Conservation (phyloP, 768 basidiomycete species). For the Rhodotorula paludigena region DNA sequence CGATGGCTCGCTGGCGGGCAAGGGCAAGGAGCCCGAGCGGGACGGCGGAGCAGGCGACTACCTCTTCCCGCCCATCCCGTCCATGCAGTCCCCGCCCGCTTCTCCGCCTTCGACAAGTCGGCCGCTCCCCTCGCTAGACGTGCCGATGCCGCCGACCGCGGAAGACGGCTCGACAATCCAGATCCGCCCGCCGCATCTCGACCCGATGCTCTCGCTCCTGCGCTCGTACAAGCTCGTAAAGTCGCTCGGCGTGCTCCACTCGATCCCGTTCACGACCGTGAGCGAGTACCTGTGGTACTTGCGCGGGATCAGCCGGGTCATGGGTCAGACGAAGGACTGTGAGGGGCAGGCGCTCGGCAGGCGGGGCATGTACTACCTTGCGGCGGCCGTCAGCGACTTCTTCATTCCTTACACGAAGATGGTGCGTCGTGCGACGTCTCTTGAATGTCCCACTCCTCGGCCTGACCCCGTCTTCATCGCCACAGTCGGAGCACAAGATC, state of each 20-base stretch:
- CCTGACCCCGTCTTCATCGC: not conserved
- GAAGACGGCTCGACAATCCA: constrained; percentile 51
- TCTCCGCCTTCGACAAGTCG: not conserved
- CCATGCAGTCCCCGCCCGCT: constrained; percentile 17
- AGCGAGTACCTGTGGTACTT: constrained; percentile 94
- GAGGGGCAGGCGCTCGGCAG: constrained; percentile 53
- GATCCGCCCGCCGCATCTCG: constrained; percentile 63
- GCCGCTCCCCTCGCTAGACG: not conserved
- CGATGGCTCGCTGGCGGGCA: not conserved
- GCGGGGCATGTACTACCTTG: constrained; percentile 86
- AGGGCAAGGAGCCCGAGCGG: constrained; percentile 5
- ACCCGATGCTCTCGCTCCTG: constrained; percentile 66
- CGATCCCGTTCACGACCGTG: constrained; percentile 84
- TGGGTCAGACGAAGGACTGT: constrained; percentile 35
- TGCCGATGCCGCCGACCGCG: not conserved
- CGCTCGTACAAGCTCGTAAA: constrained; percentile 76
- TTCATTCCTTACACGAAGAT: constrained; percentile 86
- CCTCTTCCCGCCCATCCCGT: constrained; percentile 29
- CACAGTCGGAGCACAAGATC: constrained; percentile 95
- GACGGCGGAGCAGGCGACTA: not conserved
- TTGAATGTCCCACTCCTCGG: not conserved
- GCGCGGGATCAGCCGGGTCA: constrained; percentile 61
- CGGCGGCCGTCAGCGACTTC: constrained; percentile 96
- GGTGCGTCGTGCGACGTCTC: constrained; percentile 54
- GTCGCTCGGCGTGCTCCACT: constrained; percentile 66